Evolutionary conservation across 352 stramenopile genomes (phyloP), one percentile per base, ranked within the genome.

Genomic region (Pythium chondricola): DNA sequence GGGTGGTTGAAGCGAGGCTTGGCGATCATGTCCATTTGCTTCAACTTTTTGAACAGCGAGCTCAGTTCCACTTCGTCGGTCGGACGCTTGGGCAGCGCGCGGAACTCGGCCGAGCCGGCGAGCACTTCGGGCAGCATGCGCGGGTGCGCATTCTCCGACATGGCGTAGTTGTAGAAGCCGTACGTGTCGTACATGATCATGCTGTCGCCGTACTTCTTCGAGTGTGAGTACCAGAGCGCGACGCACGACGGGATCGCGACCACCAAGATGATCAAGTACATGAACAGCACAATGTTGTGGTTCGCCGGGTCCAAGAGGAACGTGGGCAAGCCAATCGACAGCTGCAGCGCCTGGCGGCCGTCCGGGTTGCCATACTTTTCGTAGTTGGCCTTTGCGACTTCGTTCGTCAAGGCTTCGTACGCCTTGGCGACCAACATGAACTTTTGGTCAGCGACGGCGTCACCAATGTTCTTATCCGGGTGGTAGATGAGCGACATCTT

Each of bases 161-260:
- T 87, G 37, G 95, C 84, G 56, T 98, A 94, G 74, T 98, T 98
- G 77, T 97, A 99, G 71, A 98, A 98, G 27, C 90, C 91, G 69
- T 99, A 99, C 47, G 96, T 98, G 71, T 99, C 95, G 77, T 99
- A 99, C 93, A 99, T 98, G 69, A 99, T 97, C 80, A 98, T 98
- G 63, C 96, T 98, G 76, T 99, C 96, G 25, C 96, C 96, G 64
- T 97, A 99, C 61, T 97, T 96, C 74, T 99, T 98, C 58, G 89
- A 98, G 68, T 96, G 83, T 60, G 88, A 93, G 74, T 97, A 97
- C 79, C 96, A 99, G 4, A 92, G 74, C 53, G 87, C 96, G 0
- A 98, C 95, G 46, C 80, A 90, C 48, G 84, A 95, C 25, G 97
- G 96, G 62, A 99, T 98, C 44, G 98, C 81, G n/a, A 98, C 83